Evolutionary conservation across 2,329 filamentous ascomycete species (phyloP), one percentile per base, ranked within the genome.

Genomic region (Teratosphaeria viscida): DNA sequence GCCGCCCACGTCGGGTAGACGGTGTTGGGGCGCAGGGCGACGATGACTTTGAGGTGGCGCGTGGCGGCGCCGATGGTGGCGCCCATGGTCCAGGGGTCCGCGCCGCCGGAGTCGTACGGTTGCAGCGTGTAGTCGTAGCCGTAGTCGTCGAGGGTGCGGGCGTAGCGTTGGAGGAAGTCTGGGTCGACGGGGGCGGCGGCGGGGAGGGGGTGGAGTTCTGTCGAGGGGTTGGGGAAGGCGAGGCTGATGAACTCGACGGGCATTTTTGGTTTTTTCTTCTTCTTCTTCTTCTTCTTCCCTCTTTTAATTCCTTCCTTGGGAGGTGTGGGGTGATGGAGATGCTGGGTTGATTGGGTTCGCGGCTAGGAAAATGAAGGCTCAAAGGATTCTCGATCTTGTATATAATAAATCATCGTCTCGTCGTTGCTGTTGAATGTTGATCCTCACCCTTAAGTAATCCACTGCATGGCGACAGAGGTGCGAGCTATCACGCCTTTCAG

Each of bases 1-100:
- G 83, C 83, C 0, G 83, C 83, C 0, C 85, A 82, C 1, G 83
- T 85, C 3, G 83, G 83, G 65, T 83, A 84, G 7, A 85, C 67
- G 0, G 82, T 84, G 73, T 85, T 85, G 34, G 83, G 82, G 1
- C 82, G 79, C 2, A 85, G 77, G 2, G 83, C 82, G 60, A 85
- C 84, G 67, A 85, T 83, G 61, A 85, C 73, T 64, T 81, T 85
- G 66, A 85, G 71, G 32, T 84, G 79, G 64, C 83, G 84, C 57
- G 83, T 85, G 49, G 74, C 75, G 0, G 82, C 71, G 0, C 79
- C 77, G 59, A 85, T 83, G 14, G 81, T 84, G 0, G 83, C 81
- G 26, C 81, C 83, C 11, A 81, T 75, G 5, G 82, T 85, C 71
- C 80, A 85, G 0, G 81, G 81, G 63, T 84, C 82, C 60, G 77